Percentiles rank a stretch among this genome's conserved stretches.
phyloP scores from a whole-genome alignment of 2,329 filamentous ascomycete species.

The Akanthomyces lecanii region DNA sequence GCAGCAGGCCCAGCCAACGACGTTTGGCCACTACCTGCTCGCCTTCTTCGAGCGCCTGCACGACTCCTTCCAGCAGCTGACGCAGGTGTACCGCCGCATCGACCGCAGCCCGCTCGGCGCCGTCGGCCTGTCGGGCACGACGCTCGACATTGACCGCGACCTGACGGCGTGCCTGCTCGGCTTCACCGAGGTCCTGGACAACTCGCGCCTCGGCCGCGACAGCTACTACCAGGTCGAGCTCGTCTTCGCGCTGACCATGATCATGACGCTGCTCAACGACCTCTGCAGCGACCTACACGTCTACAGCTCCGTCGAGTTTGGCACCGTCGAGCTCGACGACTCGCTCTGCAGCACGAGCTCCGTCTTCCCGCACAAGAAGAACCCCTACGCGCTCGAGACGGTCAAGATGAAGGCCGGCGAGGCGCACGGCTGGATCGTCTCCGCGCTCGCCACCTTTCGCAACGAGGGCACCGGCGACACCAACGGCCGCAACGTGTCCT shows the following conservation, averaged over 20 bases:
- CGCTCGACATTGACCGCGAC: constrained; percentile 12
- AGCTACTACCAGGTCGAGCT: constrained; percentile 15
- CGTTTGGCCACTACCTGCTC: constrained; percentile 9
- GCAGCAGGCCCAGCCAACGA: constrained; percentile 6
- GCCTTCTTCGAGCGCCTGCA: constrained; percentile 17
- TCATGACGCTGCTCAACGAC: constrained; percentile 15
- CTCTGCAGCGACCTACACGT: constrained; percentile 17
- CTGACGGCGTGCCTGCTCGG: constrained; percentile 12
- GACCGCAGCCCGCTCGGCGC: constrained; percentile 16
- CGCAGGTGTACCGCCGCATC: constrained; percentile 5
- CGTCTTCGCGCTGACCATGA: constrained; percentile 4
- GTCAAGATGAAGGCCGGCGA: constrained; percentile 18
- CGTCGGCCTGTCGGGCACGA: constrained; percentile 11
- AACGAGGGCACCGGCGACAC: constrained; percentile 15
- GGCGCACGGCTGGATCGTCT: constrained; percentile 16
- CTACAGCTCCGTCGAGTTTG: constrained; percentile 16
- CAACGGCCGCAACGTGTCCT: background rate
- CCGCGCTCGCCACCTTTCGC: constrained; percentile 6
- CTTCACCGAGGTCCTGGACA: constrained; percentile 11
- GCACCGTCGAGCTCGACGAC: constrained; percentile 16
- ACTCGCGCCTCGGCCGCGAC: constrained; percentile 9
- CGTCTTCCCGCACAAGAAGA: constrained; percentile 20
- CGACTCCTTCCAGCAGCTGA: constrained; percentile 15
- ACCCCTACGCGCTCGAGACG: constrained; percentile 16
- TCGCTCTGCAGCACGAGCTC: constrained; percentile 17